A percentile compares a stretch with the other conserved stretches of the same genome.
These are phyloP conservation scores for Colletotrichum filicis DNA, from an alignment of 2,329 filamentous ascomycete genomes.

Conservation along the genomic window DNA sequence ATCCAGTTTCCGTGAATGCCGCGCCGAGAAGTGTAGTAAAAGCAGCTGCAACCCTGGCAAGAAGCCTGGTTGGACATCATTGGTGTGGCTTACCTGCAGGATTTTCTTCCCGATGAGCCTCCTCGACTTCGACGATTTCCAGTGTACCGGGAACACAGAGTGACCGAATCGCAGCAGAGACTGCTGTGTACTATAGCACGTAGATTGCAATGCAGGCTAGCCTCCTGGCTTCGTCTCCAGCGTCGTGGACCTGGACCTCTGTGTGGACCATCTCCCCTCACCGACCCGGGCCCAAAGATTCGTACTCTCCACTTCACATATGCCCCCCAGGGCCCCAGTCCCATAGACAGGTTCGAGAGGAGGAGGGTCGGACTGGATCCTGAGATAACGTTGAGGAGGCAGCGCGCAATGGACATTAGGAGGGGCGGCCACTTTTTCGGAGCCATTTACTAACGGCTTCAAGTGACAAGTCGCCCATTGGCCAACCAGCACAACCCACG, in stretches of 20 bases:
- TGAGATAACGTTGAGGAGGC: conserved; percentile 30
- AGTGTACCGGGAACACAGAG: not conserved
- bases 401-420: conserved; percentile 10
- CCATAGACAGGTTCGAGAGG: conserved; percentile 26
- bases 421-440: conserved; percentile 30
- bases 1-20: conserved; percentile 16
- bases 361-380: conserved; percentile 10
- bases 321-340: not conserved
- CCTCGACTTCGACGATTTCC: not conserved
- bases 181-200: not conserved
- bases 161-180: not conserved
- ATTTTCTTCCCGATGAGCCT: not conserved
- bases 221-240: conserved; percentile 1
- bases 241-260: conserved; percentile 12
- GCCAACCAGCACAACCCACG: conserved; percentile 29
- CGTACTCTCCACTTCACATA: conserved; percentile 22
- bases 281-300: conserved; percentile 13
- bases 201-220: not conserved
- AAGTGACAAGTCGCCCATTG: conserved; percentile 27
- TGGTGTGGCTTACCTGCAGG: conserved; percentile 4
- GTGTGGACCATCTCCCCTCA: conserved; percentile 12
- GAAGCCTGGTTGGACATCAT: not conserved
- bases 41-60: conserved; percentile 6
- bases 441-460: conserved; percentile 34
- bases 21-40: conserved; percentile 4